These are phyloP conservation scores for Solanum gracilifrons DNA, from an alignment of 257 asterid species.

Conservation along the genomic window DNA sequence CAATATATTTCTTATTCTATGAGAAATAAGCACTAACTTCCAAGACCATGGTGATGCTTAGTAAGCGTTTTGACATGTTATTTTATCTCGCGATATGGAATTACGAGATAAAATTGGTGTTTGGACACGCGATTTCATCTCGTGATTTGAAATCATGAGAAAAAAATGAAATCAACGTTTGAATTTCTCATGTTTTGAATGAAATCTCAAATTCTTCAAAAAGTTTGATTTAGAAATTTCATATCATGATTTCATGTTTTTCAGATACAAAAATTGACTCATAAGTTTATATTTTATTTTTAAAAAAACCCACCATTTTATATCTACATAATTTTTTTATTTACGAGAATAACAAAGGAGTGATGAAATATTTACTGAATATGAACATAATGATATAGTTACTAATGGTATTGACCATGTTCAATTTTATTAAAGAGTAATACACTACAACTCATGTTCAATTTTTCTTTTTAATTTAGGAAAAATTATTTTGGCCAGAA, in stretches of 20 bases:
- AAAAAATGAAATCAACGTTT: background rate
- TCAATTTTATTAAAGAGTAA: too few species aligned
- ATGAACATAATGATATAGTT: background rate
- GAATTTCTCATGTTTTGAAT: background rate
- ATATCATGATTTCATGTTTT: background rate
- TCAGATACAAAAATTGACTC: background rate
- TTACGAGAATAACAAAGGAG: background rate
- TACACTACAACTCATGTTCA: background rate
- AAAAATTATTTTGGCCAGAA: too few species aligned
- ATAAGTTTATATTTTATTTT: too few species aligned
- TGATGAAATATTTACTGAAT: too few species aligned
- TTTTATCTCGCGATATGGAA: background rate
- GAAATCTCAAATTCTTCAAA: background rate
- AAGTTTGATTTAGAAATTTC: background rate
- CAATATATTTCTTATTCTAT: background rate
- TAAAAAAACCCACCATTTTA: background rate
- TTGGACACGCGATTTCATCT: too few species aligned
- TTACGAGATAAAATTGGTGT: too few species aligned
- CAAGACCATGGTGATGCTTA: background rate
- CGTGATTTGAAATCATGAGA: too few species aligned
- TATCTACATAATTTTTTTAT: background rate
- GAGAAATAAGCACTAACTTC: background rate
- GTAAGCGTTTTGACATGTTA: background rate
- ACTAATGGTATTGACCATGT: background rate
- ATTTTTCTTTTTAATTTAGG: too few species aligned